Base-by-base conservation (phyloP, 2,329 filamentous ascomycete species). In the Alternaria sp. region DNA sequence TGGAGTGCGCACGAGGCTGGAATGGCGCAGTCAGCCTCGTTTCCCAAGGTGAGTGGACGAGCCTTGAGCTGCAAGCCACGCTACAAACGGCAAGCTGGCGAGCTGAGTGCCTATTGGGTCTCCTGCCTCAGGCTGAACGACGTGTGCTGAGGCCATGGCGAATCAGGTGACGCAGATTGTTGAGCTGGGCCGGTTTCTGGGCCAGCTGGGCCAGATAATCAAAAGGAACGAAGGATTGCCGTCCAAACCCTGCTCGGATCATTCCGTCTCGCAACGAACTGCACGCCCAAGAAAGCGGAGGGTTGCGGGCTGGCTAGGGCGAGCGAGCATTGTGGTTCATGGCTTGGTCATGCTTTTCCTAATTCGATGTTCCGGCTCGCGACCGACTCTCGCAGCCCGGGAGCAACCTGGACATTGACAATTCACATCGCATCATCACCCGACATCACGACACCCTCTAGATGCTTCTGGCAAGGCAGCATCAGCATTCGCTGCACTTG, bases 11-110 rank as follows among this genome's bases (percentile, higher is more conserved):
- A 75, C 78, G 75, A 78, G 76, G 75, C 75, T 78, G 76, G 73
- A 74, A 63, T 60, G 69, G 70, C 72, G 71, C 68, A 75, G 73
- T 78, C 76, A 79, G 77, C 77, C 77, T 79, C 74, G 76, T 76
- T 72, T 75, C 68, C 71, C 74, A 73, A 77, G 66, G 71, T 75
- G 73, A 78, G 74, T 77, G 76, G 76, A 71, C 72, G 56, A 69
- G 73, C 65, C 71, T 69, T 66, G 68, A 65, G 43, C 70, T 78
- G 75, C 75, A 77, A 75, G 75, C 74, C 76, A 75, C 66, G 72
- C 71, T 73, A 75, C 71, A 77, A 75, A 64, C 70, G 71, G 76
- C 72, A 67, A 72, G 74, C 73, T 76, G 75, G 76, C 71, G 68
- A 72, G 74, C 73, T 76, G 75, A 68, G 65, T 64, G 71, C 74